Percentiles rank a stretch among this genome's conserved stretches.
Evolutionary conservation across 352 stramenopile genomes (phyloP).

Genomic region (Aphanomyces cochlioides): DNA sequence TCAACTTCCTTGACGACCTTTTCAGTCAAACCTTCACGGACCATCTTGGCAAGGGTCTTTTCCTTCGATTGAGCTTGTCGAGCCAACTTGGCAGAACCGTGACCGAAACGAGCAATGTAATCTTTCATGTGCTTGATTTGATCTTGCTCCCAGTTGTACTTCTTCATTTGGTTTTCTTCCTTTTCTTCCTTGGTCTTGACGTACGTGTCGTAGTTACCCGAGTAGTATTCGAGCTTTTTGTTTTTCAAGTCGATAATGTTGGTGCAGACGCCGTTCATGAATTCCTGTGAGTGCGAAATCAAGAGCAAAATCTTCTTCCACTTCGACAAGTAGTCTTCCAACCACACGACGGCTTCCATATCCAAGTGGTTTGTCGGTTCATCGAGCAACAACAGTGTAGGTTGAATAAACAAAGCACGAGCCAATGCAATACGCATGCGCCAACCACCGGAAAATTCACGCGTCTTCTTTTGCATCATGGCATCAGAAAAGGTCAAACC

Average conservation of each 20-base stretch:
- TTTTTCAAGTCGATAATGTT: conserved; percentile 96
- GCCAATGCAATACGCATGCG: conserved; percentile 95
- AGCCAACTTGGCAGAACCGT: conserved; percentile 96
- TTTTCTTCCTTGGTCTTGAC: conserved; percentile 94
- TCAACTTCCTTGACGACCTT: conserved; percentile 87
- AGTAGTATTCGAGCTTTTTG: conserved; percentile 96
- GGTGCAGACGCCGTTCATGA: conserved; percentile 98
- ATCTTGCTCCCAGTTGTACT: conserved; percentile 96
- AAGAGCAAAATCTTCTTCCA: conserved; percentile 97
- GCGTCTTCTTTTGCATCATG: conserved; percentile 93
- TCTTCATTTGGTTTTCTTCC: conserved; percentile 98
- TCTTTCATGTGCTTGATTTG: conserved; percentile 99
- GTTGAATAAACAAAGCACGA: conserved; percentile 96
- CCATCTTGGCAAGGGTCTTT: conserved; percentile 99
- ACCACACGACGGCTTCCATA: conserved; percentile 98
- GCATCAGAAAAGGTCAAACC: conserved; percentile 94
- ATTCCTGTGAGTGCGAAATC: conserved; percentile 98
- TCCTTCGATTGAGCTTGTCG: conserved; percentile 97
- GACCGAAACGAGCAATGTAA: conserved; percentile 98
- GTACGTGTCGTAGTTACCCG: conserved; percentile 98
- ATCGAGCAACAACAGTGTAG: conserved; percentile 91
- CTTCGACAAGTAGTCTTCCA: conserved; percentile 96
- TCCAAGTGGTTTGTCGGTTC: conserved; percentile 96
- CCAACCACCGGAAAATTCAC: conserved; percentile 94
- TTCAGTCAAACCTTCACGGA: conserved; percentile 92